A percentile compares a stretch with the other conserved stretches of the same genome.
phyloP scores from a whole-genome alignment of 1,139 yeast genomes.

The Pichia sp. region DNA sequence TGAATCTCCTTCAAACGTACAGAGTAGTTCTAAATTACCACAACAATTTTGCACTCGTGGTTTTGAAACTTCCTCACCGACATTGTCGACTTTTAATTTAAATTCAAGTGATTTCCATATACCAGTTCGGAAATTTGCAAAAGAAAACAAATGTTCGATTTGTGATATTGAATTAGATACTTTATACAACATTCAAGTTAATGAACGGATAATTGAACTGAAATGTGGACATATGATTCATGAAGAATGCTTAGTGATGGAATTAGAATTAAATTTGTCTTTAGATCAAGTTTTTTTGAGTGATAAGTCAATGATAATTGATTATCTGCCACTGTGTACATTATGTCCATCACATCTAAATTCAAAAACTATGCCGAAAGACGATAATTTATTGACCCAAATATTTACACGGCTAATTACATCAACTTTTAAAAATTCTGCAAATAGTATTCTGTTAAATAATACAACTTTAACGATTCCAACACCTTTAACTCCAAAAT shows the following conservation, averaged over 20 bases:
- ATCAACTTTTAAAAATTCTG: not conserved
- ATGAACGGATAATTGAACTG: conserved; percentile 31
- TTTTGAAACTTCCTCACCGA: conserved; percentile 9
- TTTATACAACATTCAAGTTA: conserved; percentile 16
- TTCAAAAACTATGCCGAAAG: conserved; percentile 27
- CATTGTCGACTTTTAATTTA: not conserved
- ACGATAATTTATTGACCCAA: conserved; percentile 23
- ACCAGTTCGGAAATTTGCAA: conserved; percentile 1
- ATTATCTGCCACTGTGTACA: conserved; percentile 28
- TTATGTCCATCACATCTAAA: conserved; percentile 16
- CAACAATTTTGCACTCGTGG: not conserved
- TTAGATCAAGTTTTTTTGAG: not conserved
- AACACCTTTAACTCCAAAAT: conserved; percentile 8
- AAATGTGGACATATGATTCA: conserved; percentile 31
- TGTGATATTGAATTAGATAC: conserved; percentile 30
- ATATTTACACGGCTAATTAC: conserved; percentile 22
- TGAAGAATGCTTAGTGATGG: conserved; percentile 32
- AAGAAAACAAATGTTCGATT: conserved; percentile 25
- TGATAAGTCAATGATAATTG: conserved; percentile 2
- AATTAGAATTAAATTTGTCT: conserved; percentile 24
- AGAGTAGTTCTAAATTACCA: not conserved
- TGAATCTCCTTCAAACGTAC: no score
- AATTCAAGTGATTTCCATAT: not conserved
- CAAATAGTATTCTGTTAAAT: not conserved
- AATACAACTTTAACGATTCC: not conserved